Conservation (phyloP, 2,329 filamentous ascomycete genomes). For the Thelonectria rubi region DNA sequence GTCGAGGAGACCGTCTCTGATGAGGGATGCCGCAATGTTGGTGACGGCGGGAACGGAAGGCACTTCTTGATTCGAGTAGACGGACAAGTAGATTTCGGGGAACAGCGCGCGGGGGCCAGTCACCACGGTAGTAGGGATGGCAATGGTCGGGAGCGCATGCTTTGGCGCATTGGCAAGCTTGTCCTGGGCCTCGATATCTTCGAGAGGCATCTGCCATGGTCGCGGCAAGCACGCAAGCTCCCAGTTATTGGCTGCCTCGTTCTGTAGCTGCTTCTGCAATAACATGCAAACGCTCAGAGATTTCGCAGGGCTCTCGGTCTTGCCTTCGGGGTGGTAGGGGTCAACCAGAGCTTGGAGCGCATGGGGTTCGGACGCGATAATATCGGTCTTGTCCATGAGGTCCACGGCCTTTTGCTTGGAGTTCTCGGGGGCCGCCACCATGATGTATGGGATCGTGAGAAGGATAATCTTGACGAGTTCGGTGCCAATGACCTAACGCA, state of each 20-base stretch:
- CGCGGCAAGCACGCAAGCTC: constrained; percentile 74
- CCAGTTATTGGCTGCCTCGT: constrained; percentile 79
- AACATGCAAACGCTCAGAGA: constrained; percentile 77
- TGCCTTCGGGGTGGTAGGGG: constrained; percentile 75
- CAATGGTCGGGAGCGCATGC: constrained; percentile 80
- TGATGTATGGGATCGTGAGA: constrained; percentile 89
- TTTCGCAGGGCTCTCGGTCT: constrained; percentile 70
- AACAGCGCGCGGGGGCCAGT: constrained; percentile 81
- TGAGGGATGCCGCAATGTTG: constrained; percentile 80
- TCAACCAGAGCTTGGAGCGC: constrained; percentile 86
- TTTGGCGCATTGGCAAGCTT: constrained; percentile 71
- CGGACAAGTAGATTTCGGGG: constrained; percentile 92
- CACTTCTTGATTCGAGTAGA: constrained; percentile 86
- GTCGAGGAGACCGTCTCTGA: constrained; percentile 87
- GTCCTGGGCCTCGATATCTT: constrained; percentile 68
- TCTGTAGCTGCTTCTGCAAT: constrained; percentile 85
- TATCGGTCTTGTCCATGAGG: constrained; percentile 91
- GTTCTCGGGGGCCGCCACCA: constrained; percentile 75
- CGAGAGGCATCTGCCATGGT: constrained; percentile 71
- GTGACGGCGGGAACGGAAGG: constrained; percentile 84
- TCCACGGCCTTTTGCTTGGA: constrained; percentile 78
- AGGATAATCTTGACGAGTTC: constrained; percentile 98
- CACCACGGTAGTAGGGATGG: constrained; percentile 77
- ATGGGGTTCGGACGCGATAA: constrained; percentile 90
- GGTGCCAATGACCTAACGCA: constrained; percentile 69